These are phyloP conservation scores for Croton setiger DNA, from an alignment of 441 rosid genomes.

Conservation along the genomic window DNA sequence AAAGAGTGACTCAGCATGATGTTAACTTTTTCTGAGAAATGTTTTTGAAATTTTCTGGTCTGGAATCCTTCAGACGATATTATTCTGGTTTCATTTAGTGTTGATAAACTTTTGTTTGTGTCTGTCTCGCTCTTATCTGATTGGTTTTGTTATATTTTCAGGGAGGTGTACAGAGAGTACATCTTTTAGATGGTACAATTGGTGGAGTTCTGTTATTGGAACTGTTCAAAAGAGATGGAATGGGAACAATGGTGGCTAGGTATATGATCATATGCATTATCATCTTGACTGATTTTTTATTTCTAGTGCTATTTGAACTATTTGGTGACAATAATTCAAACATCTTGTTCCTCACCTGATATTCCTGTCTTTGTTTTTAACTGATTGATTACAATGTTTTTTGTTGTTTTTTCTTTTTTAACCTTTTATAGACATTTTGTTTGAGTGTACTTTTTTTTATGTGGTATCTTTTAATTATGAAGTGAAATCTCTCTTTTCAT, in stretches of 20 bases:
- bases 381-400: neutral
- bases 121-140: conserved; percentile 13
- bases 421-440: neutral
- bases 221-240: conserved; percentile 93
- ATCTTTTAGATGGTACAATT: conserved; percentile 89
- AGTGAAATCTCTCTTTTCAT: neutral
- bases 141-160: conserved; percentile 28
- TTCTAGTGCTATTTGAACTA: neutral
- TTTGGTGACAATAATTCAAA: conserved; percentile 3
- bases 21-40: neutral
- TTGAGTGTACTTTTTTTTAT: neutral
- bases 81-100: conserved; percentile 8
- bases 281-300: neutral
- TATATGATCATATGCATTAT: conserved; percentile 29
- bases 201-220: conserved; percentile 87
- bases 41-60: conserved; percentile 10
- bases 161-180: conserved; percentile 98
- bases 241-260: conserved; percentile 99
- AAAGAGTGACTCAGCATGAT: neutral
- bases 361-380: neutral
- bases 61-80: neutral
- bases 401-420: neutral
- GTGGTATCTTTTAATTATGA: neutral
- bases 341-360: neutral
- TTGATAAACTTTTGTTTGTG: neutral